A percentile compares a stretch with the other conserved stretches of the same genome.
Evolutionary conservation across 1,139 yeast genomes (phyloP).

Genomic region (Hanseniaspora sp.): DNA sequence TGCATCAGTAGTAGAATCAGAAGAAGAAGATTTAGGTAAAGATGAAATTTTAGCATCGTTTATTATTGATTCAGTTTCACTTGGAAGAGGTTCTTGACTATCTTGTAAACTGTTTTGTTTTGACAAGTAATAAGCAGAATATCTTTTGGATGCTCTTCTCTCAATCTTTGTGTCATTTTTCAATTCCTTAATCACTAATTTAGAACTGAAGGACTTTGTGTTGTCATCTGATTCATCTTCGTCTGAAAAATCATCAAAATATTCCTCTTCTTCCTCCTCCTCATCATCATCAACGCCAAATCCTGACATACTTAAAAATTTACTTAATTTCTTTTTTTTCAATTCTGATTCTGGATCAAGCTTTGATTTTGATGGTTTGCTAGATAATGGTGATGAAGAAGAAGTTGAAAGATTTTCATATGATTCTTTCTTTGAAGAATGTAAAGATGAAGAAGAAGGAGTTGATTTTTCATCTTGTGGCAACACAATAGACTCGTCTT

Average conservation of each 20-base stretch:
- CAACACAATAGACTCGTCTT: too few species aligned
- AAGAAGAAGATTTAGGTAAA: too few species aligned
- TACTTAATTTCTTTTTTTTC: conserved; percentile 12
- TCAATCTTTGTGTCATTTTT: conserved; percentile 74
- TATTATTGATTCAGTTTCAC: background rate
- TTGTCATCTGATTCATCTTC: background rate
- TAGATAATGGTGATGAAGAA: too few species aligned
- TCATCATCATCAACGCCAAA: conserved; percentile 7
- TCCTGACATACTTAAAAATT: conserved; percentile 11
- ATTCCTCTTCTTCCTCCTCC: background rate
- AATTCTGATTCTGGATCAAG: conserved; percentile 13
- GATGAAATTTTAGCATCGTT: background rate
- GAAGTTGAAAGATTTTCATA: background rate
- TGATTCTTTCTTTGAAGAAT: background rate
- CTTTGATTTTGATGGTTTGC: background rate
- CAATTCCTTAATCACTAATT: conserved; percentile 59
- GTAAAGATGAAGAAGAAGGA: background rate
- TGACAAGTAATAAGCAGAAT: conserved; percentile 87
- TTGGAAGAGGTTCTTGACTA: background rate
- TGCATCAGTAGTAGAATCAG: too few species aligned
- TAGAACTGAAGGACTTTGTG: conserved; percentile 16
- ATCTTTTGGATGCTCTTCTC: conserved; percentile 77
- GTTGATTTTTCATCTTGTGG: background rate
- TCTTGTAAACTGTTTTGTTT: conserved; percentile 38
- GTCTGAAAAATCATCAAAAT: conserved; percentile 10